phyloP scores from a whole-genome alignment of 1,139 yeast species.

The Yamadazyma blattariae region DNA sequence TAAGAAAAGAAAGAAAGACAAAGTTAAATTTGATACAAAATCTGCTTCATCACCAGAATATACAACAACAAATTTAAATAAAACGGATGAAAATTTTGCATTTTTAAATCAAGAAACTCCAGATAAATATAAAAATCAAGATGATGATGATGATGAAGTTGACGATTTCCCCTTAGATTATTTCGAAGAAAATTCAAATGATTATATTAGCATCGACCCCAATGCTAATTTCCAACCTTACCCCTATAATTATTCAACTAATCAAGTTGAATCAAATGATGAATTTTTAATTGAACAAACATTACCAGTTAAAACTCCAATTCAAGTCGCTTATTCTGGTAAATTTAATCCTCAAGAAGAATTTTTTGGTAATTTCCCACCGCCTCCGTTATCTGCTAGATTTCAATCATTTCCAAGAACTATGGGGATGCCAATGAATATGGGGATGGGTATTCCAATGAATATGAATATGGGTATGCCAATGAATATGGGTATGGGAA shows the following conservation, averaged over 20 bases:
- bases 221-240: slow-evolving; percentile 18
- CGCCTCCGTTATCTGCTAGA: slow-evolving; percentile 10
- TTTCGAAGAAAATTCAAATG: slow-evolving; percentile 31
- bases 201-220: slow-evolving; percentile 35
- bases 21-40: slow-evolving; percentile 8
- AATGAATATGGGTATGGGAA: neutral
- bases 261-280: slow-evolving; percentile 37
- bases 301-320: slow-evolving; percentile 25
- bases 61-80: slow-evolving; percentile 9
- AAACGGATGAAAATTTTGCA: slow-evolving; percentile 15
- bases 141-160: slow-evolving; percentile 39
- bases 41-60: slow-evolving; percentile 19
- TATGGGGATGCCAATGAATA: neutral
- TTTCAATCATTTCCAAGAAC: slow-evolving; percentile 7
- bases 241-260: slow-evolving; percentile 22
- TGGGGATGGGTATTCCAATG: too few relatives aligned
- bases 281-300: slow-evolving; percentile 50
- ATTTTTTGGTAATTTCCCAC: slow-evolving; percentile 8
- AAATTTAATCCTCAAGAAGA: slow-evolving; percentile 11
- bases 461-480: slow-evolving; percentile 1
- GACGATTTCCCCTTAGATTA: slow-evolving; percentile 73
- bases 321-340: slow-evolving; percentile 9
- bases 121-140: slow-evolving; percentile 18
- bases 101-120: slow-evolving; percentile 26
- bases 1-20: slow-evolving; percentile 3